Evolutionary conservation across 495 filamentous ascomycete species (phyloP), one percentile per base, ranked within the genome.

Genomic region (Thermothielavioides terrestris): DNA sequence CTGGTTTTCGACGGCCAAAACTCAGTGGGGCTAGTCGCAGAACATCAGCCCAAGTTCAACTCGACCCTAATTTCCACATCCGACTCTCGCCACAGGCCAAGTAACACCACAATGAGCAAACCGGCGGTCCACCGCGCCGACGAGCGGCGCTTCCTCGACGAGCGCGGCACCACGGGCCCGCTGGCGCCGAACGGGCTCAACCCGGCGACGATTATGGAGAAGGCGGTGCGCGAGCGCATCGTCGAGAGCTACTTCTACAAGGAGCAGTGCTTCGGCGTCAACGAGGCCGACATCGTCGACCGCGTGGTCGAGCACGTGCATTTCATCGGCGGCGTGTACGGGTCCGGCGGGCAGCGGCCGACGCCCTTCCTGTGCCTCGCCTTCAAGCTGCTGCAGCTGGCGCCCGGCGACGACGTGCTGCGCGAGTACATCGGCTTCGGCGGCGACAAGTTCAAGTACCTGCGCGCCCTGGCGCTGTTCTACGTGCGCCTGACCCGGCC

Each of bases 211-310:
- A 86, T 96, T 31, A 82, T 96, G 73, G 89, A 96, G 59, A 92
- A 90, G 63, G 82, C 88, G 12, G 87, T 94, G 49, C 85, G 89
- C 50, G 91, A 98, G 64, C 89, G 92, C 60, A 96, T 98, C 66
- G 81, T 87, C 48, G 86, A 94, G 53, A 85, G 80, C 54, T 92
- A 94, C 70, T 98, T 95, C 73, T 98, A 88, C 86, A 95, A 96
- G 68, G 94, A 97, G 65, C 90, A 95, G 66, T 94, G 90, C 63
- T 98, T 96, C 71, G 92, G 85, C 20, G 72, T 98, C 52, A 97
- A 97, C 69, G 88, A 89, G 46, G 87, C 74, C 74, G 55, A 95
- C 84, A 44, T 96, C 1, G 85, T 94, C 55, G 88, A 95, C 71
- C 89, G 92, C 27, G 90, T 91, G 2, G 83, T 85, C 30, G 85